phyloP scores from a whole-genome alignment of 1,284 basidiomycete genomes.

The Pholiota adiposa region DNA sequence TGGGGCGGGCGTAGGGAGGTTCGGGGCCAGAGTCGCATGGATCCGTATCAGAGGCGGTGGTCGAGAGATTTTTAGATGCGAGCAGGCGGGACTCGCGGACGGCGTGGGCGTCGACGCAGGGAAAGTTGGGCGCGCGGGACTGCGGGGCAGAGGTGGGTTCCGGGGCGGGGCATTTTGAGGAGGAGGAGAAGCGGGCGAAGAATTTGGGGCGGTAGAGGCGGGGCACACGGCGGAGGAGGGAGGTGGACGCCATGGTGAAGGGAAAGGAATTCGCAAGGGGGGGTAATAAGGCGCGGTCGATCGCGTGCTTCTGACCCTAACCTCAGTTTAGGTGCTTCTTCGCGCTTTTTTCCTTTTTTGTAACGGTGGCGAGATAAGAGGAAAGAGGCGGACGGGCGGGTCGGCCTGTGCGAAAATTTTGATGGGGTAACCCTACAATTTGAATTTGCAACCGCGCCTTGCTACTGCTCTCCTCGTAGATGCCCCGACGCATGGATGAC shows the following conservation, averaged over 20 bases:
- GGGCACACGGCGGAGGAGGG: constrained; percentile 9
- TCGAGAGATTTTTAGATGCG: constrained; percentile 24
- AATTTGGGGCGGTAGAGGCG: constrained; percentile 1
- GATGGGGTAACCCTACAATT: too few species aligned
- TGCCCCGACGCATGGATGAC: constrained; percentile 13
- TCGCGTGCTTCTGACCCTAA: constrained; percentile 29
- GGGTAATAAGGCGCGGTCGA: constrained; percentile 13
- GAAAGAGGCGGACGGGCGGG: background rate
- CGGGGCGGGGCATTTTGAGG: constrained; percentile 13
- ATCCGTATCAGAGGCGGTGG: constrained; percentile 22
- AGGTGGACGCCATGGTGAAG: constrained; percentile 24
- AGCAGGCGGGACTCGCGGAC: constrained; percentile 60
- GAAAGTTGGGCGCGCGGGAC: constrained; percentile 54
- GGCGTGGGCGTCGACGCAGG: constrained; percentile 79
- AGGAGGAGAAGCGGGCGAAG: constrained; percentile 10
- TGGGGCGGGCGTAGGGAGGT: constrained; percentile 77
- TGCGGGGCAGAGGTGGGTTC: background rate
- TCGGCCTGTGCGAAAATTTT: too few species aligned
- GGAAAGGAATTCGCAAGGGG: background rate
- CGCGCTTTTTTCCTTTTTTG: background rate
- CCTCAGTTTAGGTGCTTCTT: constrained; percentile 13
- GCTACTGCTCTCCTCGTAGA: background rate
- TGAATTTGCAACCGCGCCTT: too few species aligned
- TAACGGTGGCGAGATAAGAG: background rate
- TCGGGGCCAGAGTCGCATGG: constrained; percentile 63